Base-by-base conservation (phyloP, 768 basidiomycete genomes). In the Mycena vitilis region DNA sequence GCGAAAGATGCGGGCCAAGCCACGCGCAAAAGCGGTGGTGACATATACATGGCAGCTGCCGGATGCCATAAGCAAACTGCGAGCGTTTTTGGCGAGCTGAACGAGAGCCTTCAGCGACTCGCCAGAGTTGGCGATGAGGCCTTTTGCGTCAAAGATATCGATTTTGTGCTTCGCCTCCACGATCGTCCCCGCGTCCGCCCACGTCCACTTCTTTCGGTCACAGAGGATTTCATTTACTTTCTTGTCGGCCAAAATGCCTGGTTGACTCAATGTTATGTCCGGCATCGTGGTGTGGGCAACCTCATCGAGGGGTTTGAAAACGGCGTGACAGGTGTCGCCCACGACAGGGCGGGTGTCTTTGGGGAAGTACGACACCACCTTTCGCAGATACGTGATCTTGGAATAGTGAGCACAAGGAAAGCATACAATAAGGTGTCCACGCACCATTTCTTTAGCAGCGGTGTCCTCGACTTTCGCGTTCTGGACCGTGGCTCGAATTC, bases 1-100 rank as follows among this genome's bases (percentile, higher is more conserved):
- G 37, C 69, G 64, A 15, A 70, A 55, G 6, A 70, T 53, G 15
- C 69, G 69, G 10, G 61, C 65, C 22, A 0, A 8, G 18, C 5
- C 12, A 7, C 13, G 16, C 0, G 44, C n/a, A 25, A 70, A 70
- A 3, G 49, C 23, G 2, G 69, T 18, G n/a, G 66, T 38, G 15
- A 63, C 52, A 42, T 47, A 70, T 1, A 63, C 64, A 34, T 48
- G n/a, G 45, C 69, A 70, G 36, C 56, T 52, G 6, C 45, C 13
- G 7, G 62, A 56, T 0, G 49, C 56, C 48, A 63, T 66, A 44
- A 70, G 54, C 18, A 70, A n/a, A n/a, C n/a, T n/a, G n/a, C n/a
- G n/a, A 16, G 49, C 18, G n/a, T 49, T 22, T 40, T 30, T 20
- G 22, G 55, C 55, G 3, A n/a, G n/a, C n/a, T n/a, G n/a, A n/a